Conservation (phyloP, 2,329 filamentous ascomycete species). For the Plectosphaerella cucumerina region DNA sequence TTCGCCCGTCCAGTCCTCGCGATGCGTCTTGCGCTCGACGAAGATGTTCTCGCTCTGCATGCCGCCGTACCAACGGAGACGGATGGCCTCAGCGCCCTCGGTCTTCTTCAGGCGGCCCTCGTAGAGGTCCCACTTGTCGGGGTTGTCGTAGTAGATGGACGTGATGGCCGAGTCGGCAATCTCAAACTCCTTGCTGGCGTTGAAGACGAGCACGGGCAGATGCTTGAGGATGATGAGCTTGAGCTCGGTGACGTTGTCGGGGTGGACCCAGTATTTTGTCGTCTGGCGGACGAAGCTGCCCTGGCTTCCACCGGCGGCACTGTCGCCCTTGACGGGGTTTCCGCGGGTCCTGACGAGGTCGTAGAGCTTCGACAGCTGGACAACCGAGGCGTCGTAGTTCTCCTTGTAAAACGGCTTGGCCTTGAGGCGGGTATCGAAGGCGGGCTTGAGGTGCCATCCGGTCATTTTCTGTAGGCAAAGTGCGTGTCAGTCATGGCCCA, state of each 20-base stretch:
- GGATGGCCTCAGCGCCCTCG: slow-evolving; percentile 93
- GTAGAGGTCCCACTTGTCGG: slow-evolving; percentile 90
- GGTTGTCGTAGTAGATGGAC: slow-evolving; percentile 97
- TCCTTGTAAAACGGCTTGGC: slow-evolving; percentile 98
- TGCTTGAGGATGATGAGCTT: slow-evolving; percentile 98
- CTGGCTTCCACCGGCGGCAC: slow-evolving; percentile 83
- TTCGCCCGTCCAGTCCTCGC: slow-evolving; percentile 98
- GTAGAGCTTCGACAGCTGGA: slow-evolving; percentile 92
- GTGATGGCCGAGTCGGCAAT: slow-evolving; percentile 88
- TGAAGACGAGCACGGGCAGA: slow-evolving; percentile 94
- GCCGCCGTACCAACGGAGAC: slow-evolving; percentile 93
- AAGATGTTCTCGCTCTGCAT: slow-evolving; percentile 97
- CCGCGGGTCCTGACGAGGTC: slow-evolving; percentile 91
- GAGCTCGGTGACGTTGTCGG: slow-evolving; percentile 95
- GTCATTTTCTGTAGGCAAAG: slow-evolving; percentile 72
- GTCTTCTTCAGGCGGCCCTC: slow-evolving; percentile 94
- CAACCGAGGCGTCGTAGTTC: slow-evolving; percentile 94
- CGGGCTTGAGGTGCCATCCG: slow-evolving; percentile 85
- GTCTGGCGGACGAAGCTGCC: slow-evolving; percentile 96
- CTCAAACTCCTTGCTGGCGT: slow-evolving; percentile 94
- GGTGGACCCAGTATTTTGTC: slow-evolving; percentile 99
- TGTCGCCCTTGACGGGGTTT: slow-evolving; percentile 88
- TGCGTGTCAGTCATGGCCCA: neutral
- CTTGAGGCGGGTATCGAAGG: slow-evolving; percentile 92
- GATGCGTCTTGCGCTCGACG: slow-evolving; percentile 95